A percentile compares a stretch with the other conserved stretches of the same genome.
Conservation (phyloP, 345 rosid species). For the Conringia planisiliqua region DNA sequence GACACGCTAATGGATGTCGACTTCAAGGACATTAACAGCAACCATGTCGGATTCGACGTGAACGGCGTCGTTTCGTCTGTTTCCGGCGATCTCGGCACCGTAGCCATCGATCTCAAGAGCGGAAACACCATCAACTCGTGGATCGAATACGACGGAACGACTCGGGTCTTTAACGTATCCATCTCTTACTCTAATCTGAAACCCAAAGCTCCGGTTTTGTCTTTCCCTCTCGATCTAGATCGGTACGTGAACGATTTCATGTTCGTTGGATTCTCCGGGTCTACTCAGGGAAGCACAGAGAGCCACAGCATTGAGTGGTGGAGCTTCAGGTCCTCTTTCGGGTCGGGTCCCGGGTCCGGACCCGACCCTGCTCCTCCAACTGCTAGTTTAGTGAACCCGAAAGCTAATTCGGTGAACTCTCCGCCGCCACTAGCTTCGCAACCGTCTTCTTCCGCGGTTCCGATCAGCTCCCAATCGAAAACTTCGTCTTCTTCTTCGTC, state of each 20-base stretch:
- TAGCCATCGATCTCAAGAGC: slow-evolving; percentile 67
- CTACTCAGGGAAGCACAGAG: slow-evolving; percentile 94
- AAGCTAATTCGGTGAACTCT: slow-evolving; percentile 59
- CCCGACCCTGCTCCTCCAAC: slow-evolving; percentile 43
- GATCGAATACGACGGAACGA: slow-evolving; percentile 63
- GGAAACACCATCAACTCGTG: slow-evolving; percentile 76
- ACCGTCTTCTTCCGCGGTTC: slow-evolving; percentile 53
- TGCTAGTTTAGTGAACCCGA: slow-evolving; percentile 60
- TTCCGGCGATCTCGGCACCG: slow-evolving; percentile 46
- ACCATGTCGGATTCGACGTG: slow-evolving; percentile 81
- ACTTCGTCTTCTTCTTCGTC: slow-evolving; percentile 36
- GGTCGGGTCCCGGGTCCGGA: slow-evolving; percentile 30
- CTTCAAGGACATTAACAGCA: slow-evolving; percentile 69
- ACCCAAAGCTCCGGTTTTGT: slow-evolving; percentile 60
- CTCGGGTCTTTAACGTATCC: slow-evolving; percentile 40
- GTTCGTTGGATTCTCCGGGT: slow-evolving; percentile 89
- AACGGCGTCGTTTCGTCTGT: slow-evolving; percentile 56
- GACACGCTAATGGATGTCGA: slow-evolving; percentile 87
- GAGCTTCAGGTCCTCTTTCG: slow-evolving; percentile 77
- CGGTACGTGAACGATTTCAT: slow-evolving; percentile 74
- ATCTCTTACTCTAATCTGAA: slow-evolving; percentile 80
- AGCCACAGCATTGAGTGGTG: slow-evolving; percentile 84
- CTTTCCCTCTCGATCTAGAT: slow-evolving; percentile 58
- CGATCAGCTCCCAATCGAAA: slow-evolving; percentile 29
- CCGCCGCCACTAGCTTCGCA: slow-evolving; percentile 43